These are phyloP conservation scores for Mycosphaerella sp. DNA, from an alignment of 2,329 filamentous ascomycete genomes.

Conservation along the genomic window DNA sequence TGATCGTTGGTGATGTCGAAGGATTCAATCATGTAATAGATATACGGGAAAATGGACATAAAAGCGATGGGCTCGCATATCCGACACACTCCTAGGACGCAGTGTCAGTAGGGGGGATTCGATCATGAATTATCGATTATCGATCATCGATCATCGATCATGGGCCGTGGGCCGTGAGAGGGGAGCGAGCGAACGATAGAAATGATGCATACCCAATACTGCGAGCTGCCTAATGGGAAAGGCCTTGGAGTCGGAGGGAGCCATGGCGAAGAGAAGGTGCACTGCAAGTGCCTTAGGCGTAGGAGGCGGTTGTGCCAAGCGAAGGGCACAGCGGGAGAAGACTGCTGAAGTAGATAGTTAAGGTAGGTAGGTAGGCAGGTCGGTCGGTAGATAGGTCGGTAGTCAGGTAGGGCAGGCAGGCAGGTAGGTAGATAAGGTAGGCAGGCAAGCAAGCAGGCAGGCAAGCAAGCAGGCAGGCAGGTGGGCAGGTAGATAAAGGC, in stretches of 20 bases:
- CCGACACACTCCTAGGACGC: constrained; percentile 56
- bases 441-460: background rate
- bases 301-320: constrained; percentile 7
- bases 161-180: background rate
- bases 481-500: background rate
- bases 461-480: background rate
- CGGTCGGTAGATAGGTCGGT: too few species aligned
- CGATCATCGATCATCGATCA: background rate
- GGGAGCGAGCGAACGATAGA: background rate
- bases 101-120: background rate
- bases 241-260: constrained; percentile 26
- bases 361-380: too few species aligned
- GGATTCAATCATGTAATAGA: constrained; percentile 94
- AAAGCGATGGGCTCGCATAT: constrained; percentile 99
- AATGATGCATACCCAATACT: constrained; percentile 43
- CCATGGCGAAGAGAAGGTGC: constrained; percentile 16
- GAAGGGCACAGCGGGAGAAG: background rate
- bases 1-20: constrained; percentile 78
- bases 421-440: too few species aligned
- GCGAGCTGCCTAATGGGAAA: constrained; percentile 57
- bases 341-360: too few species aligned
- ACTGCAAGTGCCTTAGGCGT: constrained; percentile 1
- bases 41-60: constrained; percentile 99
- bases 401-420: too few species aligned
- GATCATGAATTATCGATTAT: too few species aligned